Evolutionary conservation across 306 rosid genomes (phyloP), one percentile per base, ranked within the genome.

Genomic region (Purshia tridentata): DNA sequence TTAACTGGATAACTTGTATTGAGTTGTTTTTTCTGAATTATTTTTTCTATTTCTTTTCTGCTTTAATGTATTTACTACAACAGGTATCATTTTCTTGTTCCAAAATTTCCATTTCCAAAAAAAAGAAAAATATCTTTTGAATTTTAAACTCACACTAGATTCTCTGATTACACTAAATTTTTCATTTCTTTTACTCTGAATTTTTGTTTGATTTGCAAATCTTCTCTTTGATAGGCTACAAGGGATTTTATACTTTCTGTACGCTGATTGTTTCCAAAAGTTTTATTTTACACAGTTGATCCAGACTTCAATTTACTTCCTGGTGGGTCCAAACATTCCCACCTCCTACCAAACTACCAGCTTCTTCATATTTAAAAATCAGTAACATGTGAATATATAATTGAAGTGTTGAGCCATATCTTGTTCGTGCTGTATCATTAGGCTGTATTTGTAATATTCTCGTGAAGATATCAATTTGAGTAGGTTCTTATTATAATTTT

Each of bases 341-440:
- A 50, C 54, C 6, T 50, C 54, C 14, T 50, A 50, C 9, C 6
- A 50, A 13, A 50, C 54, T 50, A 7, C 9, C 3, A 50, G 29
- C 29, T 54, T 54, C n/a, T 3, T 13, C 5, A 9, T 13, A n/a
- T 54, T 2, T 12, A 55, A 9, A 13, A 55, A 8, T 55, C 1
- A 1, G 9, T 9, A 22, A 55, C 60, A 20, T 55, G 60, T 9
- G 15, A 4, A 10, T 19, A 6, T 57, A 13, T 23, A 57, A 57
- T 57, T 57, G 63, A 22, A 57, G 41, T 57, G 67, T 63, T 41
- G 22, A 18, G 22, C 16, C 67, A 61, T 61, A 61, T 63, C 29
- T 41, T 14, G 29, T 49, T 63, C 16, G 15, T 23, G 11, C 63
- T 40, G 67, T 62, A n/a, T 23, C 4, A n/a, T 50, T 50, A 0